These are phyloP conservation scores for Backusella sp. DNA, from an alignment of 192 early-diverging fungal species.

Conservation along the genomic window DNA sequence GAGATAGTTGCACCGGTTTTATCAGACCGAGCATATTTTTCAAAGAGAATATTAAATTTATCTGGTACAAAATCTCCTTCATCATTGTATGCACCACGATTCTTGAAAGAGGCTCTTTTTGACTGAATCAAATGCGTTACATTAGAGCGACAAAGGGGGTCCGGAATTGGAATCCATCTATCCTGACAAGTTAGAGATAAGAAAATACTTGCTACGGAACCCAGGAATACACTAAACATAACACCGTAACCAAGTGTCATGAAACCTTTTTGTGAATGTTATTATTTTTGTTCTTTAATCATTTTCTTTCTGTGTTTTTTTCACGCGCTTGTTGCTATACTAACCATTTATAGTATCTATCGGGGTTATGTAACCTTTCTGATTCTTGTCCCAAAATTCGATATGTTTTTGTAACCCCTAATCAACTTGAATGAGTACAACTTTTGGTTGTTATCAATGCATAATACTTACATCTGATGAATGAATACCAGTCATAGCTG, in stretches of 20 bases:
- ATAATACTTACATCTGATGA: neutral
- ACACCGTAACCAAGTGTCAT: constrained; percentile 12
- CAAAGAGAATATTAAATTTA: constrained; percentile 7
- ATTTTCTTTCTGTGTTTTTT: neutral
- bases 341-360: constrained; percentile 11
- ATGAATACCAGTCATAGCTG: neutral
- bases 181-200: constrained; percentile 10
- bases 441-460: neutral
- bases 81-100: constrained; percentile 10
- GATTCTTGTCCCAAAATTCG: constrained; percentile 13
- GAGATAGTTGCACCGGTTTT: constrained; percentile 11
- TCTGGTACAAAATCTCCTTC: constrained; percentile 2
- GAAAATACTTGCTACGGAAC: neutral
- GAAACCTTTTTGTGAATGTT: constrained; percentile 6
- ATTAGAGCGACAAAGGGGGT: constrained; percentile 1
- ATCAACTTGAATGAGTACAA: neutral
- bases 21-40: constrained; percentile 5
- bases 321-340: neutral
- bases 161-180: constrained; percentile 12
- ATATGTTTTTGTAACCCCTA: constrained; percentile 17
- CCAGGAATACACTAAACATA: constrained; percentile 8
- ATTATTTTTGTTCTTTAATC: neutral
- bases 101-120: neutral
- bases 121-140: neutral
- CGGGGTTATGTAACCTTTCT: constrained; percentile 20